Base-by-base conservation (phyloP, 306 rosid species). In the Phaseolus lunatus region DNA sequence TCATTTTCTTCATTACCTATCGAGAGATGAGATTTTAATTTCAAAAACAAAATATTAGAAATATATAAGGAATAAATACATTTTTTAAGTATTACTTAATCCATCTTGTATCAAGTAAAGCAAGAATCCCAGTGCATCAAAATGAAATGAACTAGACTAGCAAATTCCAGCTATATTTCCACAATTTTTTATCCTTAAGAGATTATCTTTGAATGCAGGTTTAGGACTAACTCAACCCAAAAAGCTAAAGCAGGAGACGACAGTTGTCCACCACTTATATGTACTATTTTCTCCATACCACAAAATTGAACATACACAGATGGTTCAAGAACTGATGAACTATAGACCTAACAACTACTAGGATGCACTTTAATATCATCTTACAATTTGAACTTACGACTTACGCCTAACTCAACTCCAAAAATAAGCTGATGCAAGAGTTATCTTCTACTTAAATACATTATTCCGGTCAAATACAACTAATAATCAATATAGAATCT, bases 1-100 rank as follows among this genome's bases (percentile, higher is more conserved):
- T 82, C 62, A 76, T 93, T 84, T 82, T 88, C 90, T 82, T 89
- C 88, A 89, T 89, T 72, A 85, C 65, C 98, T 90, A 88, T 80
- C 66, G 53, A 81, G 43, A 49, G 41, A 83, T 61, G 78, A 53
- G 43, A 81, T 49, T 80, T 69, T 37, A 82, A 75, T 80, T 73
- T 79, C 73, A 87, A 43, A 45, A 37, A 27, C 39, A 41, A 70
- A 73, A 81, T 54, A 75, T 67, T 77, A 35, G 63, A 74, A 70
- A 76, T 48, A 77, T 10, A 80, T 43, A 50, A 62, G 37, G 33
- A 47, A 81, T 58, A 54, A 52, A 71, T 24, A 33, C 44, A 71
- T 77, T 47, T 54, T 44, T 44, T 23, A 66, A 43, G 50, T 47
- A 73, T 41, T 65, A 18, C 13, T 31, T 29, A 23, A 59, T 47